Percentiles rank a stretch among this genome's conserved stretches.
These are phyloP conservation scores for Coemansia sp. DNA, from an alignment of 371 early-diverging fungal genomes.

Conservation along the genomic window DNA sequence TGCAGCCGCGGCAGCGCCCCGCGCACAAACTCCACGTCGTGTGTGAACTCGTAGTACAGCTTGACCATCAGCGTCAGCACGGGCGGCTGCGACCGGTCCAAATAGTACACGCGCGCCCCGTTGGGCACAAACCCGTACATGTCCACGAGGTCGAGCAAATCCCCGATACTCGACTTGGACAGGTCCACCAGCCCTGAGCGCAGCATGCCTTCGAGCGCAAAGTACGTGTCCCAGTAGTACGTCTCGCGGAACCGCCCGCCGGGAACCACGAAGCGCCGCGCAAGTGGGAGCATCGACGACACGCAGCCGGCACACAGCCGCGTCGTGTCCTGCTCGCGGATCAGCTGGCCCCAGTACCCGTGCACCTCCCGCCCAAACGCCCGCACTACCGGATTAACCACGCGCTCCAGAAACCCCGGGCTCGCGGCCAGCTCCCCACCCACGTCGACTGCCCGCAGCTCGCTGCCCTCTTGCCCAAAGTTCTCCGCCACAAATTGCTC, in stretches of 20 bases:
- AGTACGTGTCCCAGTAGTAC: slow-evolving; percentile 92
- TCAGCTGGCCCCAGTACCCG: slow-evolving; percentile 62
- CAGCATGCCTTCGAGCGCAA: slow-evolving; percentile 77
- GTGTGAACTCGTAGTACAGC: slow-evolving; percentile 58
- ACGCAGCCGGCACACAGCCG: slow-evolving; percentile 59
- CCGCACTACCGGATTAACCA: slow-evolving; percentile 56
- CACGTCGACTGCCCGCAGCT: slow-evolving; percentile 49
- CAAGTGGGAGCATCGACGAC: slow-evolving; percentile 57
- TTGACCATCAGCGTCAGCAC: slow-evolving; percentile 73
- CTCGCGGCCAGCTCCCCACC: slow-evolving; percentile 35
- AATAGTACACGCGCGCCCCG: slow-evolving; percentile 82
- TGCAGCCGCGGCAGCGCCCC: slow-evolving; percentile 59
- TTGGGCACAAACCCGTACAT: slow-evolving; percentile 83
- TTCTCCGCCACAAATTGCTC: slow-evolving; percentile 59
- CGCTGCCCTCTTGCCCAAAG: slow-evolving; percentile 59
- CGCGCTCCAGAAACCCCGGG: slow-evolving; percentile 55
- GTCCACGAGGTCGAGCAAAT: slow-evolving; percentile 70
- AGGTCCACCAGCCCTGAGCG: slow-evolving; percentile 62
- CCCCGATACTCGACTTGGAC: slow-evolving; percentile 64
- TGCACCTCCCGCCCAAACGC: slow-evolving; percentile 59
- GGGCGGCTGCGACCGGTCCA: slow-evolving; percentile 89
- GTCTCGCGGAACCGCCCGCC: slow-evolving; percentile 90
- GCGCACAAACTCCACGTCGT: slow-evolving; percentile 56
- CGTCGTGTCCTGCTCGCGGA: slow-evolving; percentile 56
- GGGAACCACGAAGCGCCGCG: slow-evolving; percentile 78